Conservation (phyloP, 129 eudicot genomes). For the Lonicera japonica region DNA sequence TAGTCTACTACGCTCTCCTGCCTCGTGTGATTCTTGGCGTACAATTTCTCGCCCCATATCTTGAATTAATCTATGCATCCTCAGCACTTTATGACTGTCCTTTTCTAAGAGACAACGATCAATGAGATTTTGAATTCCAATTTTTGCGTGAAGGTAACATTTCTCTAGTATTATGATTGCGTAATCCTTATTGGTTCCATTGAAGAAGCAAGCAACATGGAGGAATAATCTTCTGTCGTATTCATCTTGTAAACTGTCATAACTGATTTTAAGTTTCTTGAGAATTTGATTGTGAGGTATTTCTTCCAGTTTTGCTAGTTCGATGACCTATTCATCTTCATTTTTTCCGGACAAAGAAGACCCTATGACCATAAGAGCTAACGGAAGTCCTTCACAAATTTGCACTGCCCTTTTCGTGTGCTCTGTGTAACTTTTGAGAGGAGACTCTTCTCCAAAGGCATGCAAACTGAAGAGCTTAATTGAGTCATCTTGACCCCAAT, state of each 20-base stretch:
- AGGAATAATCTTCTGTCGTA: slow-evolving; percentile 1
- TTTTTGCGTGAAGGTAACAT: not conserved
- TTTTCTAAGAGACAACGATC: slow-evolving; percentile 3
- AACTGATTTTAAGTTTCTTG: not conserved
- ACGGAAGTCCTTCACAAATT: slow-evolving; percentile 9
- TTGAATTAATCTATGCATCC: slow-evolving; percentile 5
- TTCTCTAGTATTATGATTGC: not conserved
- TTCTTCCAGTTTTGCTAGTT: slow-evolving; percentile 5
- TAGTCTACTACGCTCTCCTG: too few relatives aligned
- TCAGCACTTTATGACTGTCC: not conserved
- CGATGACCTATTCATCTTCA: slow-evolving; percentile 5
- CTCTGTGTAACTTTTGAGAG: slow-evolving; percentile 1
- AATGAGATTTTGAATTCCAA: slow-evolving; percentile 9
- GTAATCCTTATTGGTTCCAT: not conserved
- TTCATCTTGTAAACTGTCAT: slow-evolving; percentile 5
- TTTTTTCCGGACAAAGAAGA: not conserved
- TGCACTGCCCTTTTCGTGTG: not conserved
- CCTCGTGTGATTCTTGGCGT: slow-evolving; percentile 6
- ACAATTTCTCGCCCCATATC: slow-evolving; percentile 17
- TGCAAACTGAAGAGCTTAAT: slow-evolving; percentile 8
- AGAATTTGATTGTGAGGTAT: slow-evolving; percentile 5
- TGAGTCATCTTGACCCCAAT: not conserved
- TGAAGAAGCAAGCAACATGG: slow-evolving; percentile 9
- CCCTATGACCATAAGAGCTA: slow-evolving; percentile 12
- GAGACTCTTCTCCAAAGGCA: slow-evolving; percentile 11